phyloP scores from a whole-genome alignment of 306 rosid genomes.

The Biancaea sappan region DNA sequence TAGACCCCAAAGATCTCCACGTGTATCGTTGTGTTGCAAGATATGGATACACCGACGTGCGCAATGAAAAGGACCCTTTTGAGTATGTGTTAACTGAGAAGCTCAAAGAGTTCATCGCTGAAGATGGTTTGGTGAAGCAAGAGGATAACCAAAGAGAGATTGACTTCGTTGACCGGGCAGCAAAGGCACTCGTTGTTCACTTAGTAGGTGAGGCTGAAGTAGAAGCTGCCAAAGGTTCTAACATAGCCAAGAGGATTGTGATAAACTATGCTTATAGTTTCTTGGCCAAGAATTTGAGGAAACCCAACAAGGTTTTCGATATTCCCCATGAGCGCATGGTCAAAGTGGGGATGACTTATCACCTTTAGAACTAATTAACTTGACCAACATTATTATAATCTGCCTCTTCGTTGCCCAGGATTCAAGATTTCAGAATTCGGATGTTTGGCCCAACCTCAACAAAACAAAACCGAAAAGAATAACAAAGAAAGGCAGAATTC shows the following conservation, averaged over 20 bases:
- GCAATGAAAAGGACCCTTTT: neutral
- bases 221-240: neutral
- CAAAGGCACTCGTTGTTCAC: neutral
- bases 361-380: too few species aligned
- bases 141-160: neutral
- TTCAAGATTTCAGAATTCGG: too few species aligned
- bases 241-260: neutral
- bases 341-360: neutral
- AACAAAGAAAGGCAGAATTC: too few species aligned
- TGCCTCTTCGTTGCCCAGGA: too few species aligned
- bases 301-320: neutral
- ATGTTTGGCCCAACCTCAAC: too few species aligned
- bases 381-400: too few species aligned
- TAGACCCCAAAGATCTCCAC: neutral
- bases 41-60: neutral
- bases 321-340: constrained; percentile 8
- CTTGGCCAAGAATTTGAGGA: neutral
- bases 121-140: too few species aligned
- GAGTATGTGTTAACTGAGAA: neutral
- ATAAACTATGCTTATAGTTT: neutral
- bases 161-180: neutral
- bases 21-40: constrained; percentile 3
- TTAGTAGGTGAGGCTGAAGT: neutral
- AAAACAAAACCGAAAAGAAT: too few species aligned
- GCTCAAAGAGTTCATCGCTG: neutral